Percentiles rank a stretch among this genome's conserved stretches.
These are phyloP conservation scores for Osmanthus fragrans DNA, from an alignment of 257 asterid species.

Conservation along the genomic window DNA sequence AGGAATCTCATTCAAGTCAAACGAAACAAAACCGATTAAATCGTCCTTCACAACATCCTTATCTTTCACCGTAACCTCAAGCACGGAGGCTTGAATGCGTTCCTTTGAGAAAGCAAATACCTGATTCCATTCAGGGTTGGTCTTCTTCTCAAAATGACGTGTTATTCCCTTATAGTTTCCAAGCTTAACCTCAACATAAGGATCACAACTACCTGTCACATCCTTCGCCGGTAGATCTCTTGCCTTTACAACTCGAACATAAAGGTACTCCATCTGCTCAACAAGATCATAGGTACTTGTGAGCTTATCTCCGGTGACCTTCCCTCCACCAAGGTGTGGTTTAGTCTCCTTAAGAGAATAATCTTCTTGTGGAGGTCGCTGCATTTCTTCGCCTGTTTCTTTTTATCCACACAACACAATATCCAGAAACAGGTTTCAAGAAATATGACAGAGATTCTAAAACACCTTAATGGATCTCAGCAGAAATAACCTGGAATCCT, in stretches of 20 bases:
- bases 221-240: constrained; percentile 67
- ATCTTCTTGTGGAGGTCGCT: constrained; percentile 62
- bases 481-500: background rate
- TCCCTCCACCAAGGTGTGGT: constrained; percentile 78
- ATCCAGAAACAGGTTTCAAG: constrained; percentile 7
- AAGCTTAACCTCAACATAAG: constrained; percentile 63
- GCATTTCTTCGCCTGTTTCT: constrained; percentile 34
- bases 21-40: constrained; percentile 53
- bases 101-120: constrained; percentile 77
- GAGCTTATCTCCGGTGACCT: constrained; percentile 62
- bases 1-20: constrained; percentile 65
- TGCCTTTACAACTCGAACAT: constrained; percentile 71
- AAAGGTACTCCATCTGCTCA: constrained; percentile 78
- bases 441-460: background rate
- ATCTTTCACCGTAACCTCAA: constrained; percentile 69
- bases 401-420: constrained; percentile 26
- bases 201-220: constrained; percentile 63
- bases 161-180: constrained; percentile 72
- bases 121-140: constrained; percentile 73
- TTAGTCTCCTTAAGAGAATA: constrained; percentile 56
- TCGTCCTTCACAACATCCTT: constrained; percentile 67
- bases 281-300: constrained; percentile 77
- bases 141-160: constrained; percentile 64
- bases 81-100: constrained; percentile 56
- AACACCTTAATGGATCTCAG: constrained; percentile 3